Evolutionary conservation across 768 basidiomycete species (phyloP), one percentile per base, ranked within the genome.

Genomic region (Trametes elegans): DNA sequence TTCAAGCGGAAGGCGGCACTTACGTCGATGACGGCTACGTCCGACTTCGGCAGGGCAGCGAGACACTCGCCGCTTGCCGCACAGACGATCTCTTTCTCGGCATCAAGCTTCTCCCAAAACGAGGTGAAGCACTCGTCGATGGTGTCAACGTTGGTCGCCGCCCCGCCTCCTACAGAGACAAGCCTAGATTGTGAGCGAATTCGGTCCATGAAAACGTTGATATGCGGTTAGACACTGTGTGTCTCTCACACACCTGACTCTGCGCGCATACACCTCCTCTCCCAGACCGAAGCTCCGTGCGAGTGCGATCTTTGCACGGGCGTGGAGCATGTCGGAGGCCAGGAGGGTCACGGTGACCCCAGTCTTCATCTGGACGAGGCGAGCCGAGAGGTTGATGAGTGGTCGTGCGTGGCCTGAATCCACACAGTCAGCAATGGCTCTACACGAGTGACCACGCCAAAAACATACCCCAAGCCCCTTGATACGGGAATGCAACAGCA

Each of bases 1-100:
- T 19, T n/a, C n/a, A n/a, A n/a, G 16, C 16, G 11, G 13, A 21
- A 6, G 2, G n/a, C 48, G 35, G 28, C 10, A 49, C 64, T 29
- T 23, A 65, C 64, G 31, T 65, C 64, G 2, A 61, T 27, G 21
- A 62, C 38, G 1, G 49, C 48, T 8, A 54, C 57, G 21, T 49
- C 31, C 2, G 64, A 61, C 21, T 32, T 56, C 1, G 48, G 50
- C 8, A 58, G 5, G 2, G 58, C 11, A 2, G 26, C 23, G 27
- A 43, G 42, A 11, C 29, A 14, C 21, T 16, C 32, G 2, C 32
- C 40, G 7, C 49, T 60, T 27, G 49, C 28, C 10, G 27, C 29
- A 44, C 63, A 64, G 28, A 32, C 32, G 8, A 58, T 11, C 3
- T 48, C 29, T 11, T 46, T 8, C 4, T 32, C 53, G 9, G 42